A percentile compares a stretch with the other conserved stretches of the same genome.
Conservation (phyloP, 2,329 filamentous ascomycete genomes). For the Cladophialophora immunda region DNA sequence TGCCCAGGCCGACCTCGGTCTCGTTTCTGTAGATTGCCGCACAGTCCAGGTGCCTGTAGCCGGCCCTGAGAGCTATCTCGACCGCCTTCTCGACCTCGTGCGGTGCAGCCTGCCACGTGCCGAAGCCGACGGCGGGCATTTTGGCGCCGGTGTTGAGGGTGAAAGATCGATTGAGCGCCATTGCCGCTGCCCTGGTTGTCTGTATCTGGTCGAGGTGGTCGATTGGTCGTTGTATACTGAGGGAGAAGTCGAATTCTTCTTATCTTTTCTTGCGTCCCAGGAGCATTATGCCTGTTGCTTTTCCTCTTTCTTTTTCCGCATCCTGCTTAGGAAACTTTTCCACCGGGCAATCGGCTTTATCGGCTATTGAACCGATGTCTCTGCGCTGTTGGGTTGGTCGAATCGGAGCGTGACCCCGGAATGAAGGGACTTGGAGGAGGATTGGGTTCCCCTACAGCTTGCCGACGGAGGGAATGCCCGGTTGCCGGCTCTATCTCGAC, state of each 20-base stretch:
- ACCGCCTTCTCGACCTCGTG: constrained; percentile 59
- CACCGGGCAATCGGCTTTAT: not conserved
- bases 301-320: not conserved
- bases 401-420: not conserved
- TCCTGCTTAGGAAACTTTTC: constrained; percentile 2
- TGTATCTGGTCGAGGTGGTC: not conserved
- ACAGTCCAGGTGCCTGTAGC: constrained; percentile 55
- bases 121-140: constrained; percentile 46
- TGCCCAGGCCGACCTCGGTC: constrained; percentile 61
- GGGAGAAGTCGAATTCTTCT: constrained; percentile 1
- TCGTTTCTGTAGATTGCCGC: constrained; percentile 56
- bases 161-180: constrained; percentile 36
- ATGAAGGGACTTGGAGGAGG: not conserved
- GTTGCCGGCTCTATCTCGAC: not conserved
- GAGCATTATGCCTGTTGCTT: constrained; percentile 1
- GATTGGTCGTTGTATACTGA: not conserved
- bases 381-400: not conserved
- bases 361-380: constrained; percentile 4
- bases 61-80: constrained; percentile 51
- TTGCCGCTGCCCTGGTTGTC: constrained; percentile 9
- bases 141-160: constrained; percentile 46
- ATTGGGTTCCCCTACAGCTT: not conserved
- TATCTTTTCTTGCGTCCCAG: not conserved
- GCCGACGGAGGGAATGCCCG: not conserved
- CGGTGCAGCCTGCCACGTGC: constrained; percentile 51